Evolutionary conservation across 257 asterid genomes (phyloP), one percentile per base, ranked within the genome.

Genomic region (Forsythia suspensa): DNA sequence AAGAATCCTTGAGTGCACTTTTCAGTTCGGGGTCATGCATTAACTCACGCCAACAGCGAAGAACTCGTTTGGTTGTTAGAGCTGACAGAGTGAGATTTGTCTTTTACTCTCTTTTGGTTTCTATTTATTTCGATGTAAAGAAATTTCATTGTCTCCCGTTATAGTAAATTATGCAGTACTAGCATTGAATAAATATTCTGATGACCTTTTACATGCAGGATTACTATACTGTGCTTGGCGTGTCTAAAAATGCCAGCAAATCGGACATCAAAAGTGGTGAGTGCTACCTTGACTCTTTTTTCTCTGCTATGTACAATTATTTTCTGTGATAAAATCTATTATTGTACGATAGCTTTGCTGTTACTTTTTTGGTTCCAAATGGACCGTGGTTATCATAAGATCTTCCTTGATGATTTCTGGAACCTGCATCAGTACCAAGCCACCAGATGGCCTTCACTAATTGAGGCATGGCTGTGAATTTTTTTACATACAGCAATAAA

Each of bases 191-290:
- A 36, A 21, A 29, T 20, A 21, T 29, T 72, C 57, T 44, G 63
- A 72, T 3, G 21, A 24, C 20, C 55, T 76, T 75, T 20, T 12
- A 20, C 74, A 48, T 20, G 67, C 94, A 96, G 99, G 97, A 96
- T 87, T 96, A 89, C 84, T 96, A 96, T 84, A 63, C 93, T 20
- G 92, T 94, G 81, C 97, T 96, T 76, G 98, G 99, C 39, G 98
- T 96, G 68, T 91, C 99, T 9, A 94, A 88, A 86, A 88, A 61
- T 76, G 78, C 99, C n/a, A 90, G 88, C 94, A 96, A 96, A 84
- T 78, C 99, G 18, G 99, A 96, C 44, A 91, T 96, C 81, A 96
- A 96, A 88, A 96, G 91, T 79, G 96, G 99, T 94, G 77, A 83
- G 94, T 89, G 39, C 69, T 43, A 20, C 76, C 70, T 72, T 73